Evolutionary conservation across 208 protist genomes (phyloP).

Genomic region (Leishmania mexicana): DNA sequence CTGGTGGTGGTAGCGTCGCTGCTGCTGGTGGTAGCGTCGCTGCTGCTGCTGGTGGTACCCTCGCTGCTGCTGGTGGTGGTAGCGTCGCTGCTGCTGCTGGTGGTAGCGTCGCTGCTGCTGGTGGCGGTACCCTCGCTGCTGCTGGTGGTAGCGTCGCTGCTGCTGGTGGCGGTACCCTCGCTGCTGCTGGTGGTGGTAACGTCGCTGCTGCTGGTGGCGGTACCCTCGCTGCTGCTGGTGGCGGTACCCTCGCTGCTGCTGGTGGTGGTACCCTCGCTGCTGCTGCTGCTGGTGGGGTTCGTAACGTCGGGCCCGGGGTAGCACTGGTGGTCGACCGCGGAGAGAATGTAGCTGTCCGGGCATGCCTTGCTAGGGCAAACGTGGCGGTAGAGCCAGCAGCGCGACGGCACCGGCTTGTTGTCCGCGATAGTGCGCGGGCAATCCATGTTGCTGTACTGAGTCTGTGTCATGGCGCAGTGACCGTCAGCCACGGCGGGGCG

Average conservation of each 20-base stretch:
- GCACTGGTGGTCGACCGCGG: conserved; percentile 39
- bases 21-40: too few species aligned
- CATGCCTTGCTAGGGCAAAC: conserved; percentile 45
- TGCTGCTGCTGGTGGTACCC: too few species aligned
- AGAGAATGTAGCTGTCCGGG: conserved; percentile 31
- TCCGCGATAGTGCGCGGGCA: conserved; percentile 33
- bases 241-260: background rate
- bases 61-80: too few species aligned
- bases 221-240: background rate
- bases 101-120: too few species aligned
- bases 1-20: too few species aligned
- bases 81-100: too few species aligned
- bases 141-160: too few species aligned
- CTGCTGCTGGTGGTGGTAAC: background rate
- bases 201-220: too few species aligned
- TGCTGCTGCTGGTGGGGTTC: background rate
- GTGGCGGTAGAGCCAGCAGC: conserved; percentile 53
- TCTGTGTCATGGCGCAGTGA: conserved; percentile 33
- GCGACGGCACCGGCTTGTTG: conserved; percentile 23
- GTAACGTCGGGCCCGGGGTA: conserved; percentile 13
- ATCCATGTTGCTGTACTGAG: conserved; percentile 38
- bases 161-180: background rate
- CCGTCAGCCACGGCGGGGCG: conserved; percentile 31
- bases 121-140: too few species aligned
- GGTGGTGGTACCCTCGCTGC: background rate